Base-by-base conservation (phyloP, 2,329 filamentous ascomycete species). In the Penicillium frequentans region DNA sequence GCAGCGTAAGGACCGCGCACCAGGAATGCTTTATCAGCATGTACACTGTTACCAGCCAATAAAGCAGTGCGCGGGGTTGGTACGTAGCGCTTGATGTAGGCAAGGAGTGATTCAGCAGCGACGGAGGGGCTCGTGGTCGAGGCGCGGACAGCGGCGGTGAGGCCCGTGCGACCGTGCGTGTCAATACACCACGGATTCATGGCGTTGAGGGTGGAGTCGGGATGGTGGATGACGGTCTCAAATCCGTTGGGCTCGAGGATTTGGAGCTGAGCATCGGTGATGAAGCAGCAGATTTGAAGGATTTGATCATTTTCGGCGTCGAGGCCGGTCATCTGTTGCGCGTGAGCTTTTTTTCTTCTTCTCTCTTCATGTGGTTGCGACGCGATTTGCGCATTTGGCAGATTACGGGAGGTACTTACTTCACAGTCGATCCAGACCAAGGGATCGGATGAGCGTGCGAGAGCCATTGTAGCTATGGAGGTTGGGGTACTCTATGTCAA, bases 131-230 rank as follows among this genome's bases (percentile, higher is more conserved):
- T 91, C 2, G 86, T 89, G 1, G 81, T 84, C 0, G 93, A 96
- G 31, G 84, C 79, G 48, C 93, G 78, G 52, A 92, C 91, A 16
- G 87, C 86, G 49, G 84, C 82, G 0, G 90, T 95, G 54, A 99
- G 84, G 10, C 95, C 95, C n/a, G 87, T 92, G 52, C 84, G 78
- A 65, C 82, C 86, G 75, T 98, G 95, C 49, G 90, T 93, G 52
- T 81, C 79, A 50, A 84, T 90, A 76, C 95, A 98, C 95, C 95
- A 99, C 51, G 88, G 86, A 65, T 90, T 90, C 88, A 99, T 98
- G 68, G 80, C 75, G 68, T 88, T 86, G 66, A 98, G 85, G 43
- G 85, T 83, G 53, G 85, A 80, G 67, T 86, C 81, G 1, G 86
- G 81, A 67, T 90, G 90, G 72, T 93, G 88, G 56, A 99, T 84